Percentiles rank a stretch among this genome's conserved stretches.
Evolutionary conservation across 306 rosid species (phyloP).

Genomic region (Lagenaria siceraria): DNA sequence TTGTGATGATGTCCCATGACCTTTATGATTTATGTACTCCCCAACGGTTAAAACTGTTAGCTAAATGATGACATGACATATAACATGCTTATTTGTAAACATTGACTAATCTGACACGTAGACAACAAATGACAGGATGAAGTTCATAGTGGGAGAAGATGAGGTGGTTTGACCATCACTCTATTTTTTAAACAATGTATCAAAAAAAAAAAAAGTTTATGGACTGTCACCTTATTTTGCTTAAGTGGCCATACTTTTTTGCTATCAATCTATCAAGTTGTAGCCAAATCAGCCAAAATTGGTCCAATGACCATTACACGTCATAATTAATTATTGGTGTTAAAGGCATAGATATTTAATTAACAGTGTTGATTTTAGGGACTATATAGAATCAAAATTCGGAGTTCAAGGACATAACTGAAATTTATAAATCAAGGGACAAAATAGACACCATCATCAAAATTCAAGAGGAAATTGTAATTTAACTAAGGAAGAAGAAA

Average conservation of each 20-base stretch:
- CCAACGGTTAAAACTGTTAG: neutral
- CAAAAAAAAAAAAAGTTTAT: neutral
- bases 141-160: neutral
- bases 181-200: too few species aligned
- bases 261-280: neutral
- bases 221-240: neutral
- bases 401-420: neutral
- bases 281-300: neutral
- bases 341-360: too few species aligned
- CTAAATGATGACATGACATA: neutral
- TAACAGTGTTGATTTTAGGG: too few species aligned
- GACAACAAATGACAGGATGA: neutral
- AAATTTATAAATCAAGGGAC: too few species aligned
- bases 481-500: neutral
- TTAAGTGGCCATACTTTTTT: neutral
- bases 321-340: neutral
- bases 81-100: neutral
- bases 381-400: too few species aligned
- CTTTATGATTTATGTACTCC: neutral
- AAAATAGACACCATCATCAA: neutral
- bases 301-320: neutral
- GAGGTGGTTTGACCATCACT: neutral
- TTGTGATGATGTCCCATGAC: neutral
- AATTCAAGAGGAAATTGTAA: neutral
- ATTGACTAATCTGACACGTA: neutral